Evolutionary conservation across 2,329 filamentous ascomycete genomes (phyloP).

Genomic region (Colletotrichum lindemuthianum): DNA sequence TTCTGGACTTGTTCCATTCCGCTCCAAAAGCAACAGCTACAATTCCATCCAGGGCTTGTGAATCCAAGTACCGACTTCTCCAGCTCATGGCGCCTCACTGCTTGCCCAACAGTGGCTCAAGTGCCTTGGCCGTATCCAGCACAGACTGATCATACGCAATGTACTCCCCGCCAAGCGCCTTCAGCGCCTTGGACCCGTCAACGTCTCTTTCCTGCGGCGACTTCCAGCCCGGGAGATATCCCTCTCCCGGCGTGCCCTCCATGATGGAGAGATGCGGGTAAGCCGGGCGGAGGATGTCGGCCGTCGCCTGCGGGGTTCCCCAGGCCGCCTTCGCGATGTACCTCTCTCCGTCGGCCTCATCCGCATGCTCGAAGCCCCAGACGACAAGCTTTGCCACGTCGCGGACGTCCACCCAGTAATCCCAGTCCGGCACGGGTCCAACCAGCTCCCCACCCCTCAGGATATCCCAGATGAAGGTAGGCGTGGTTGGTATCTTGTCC

Average conservation of each 20-base stretch:
- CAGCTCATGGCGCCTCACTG: not conserved
- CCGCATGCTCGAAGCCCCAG: constrained; percentile 48
- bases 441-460: not conserved
- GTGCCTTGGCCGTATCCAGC: constrained; percentile 2
- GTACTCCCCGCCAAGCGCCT: not conserved
- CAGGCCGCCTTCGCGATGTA: constrained; percentile 49
- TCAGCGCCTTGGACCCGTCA: constrained; percentile 13
- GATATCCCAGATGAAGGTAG: not conserved
- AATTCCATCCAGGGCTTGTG: no score
- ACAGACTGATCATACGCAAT: constrained; percentile 6
- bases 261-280: constrained; percentile 49
- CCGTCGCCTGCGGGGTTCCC: constrained; percentile 48
- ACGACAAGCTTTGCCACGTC: constrained; percentile 54
- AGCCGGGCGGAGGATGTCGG: constrained; percentile 51
- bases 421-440: not conserved
- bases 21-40: no score
- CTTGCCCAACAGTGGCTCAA: constrained; percentile 3
- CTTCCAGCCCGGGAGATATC: constrained; percentile 45
- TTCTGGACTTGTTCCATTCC: no score
- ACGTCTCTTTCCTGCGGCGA: not conserved
- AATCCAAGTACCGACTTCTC: no score
- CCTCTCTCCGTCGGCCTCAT: constrained; percentile 50
- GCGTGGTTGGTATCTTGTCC: constrained; percentile 8
- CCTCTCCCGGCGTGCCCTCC: constrained; percentile 50
- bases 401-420: constrained; percentile 52